Conservation (phyloP, 495 filamentous ascomycete genomes). For the Friedmanniomyces simplex region DNA sequence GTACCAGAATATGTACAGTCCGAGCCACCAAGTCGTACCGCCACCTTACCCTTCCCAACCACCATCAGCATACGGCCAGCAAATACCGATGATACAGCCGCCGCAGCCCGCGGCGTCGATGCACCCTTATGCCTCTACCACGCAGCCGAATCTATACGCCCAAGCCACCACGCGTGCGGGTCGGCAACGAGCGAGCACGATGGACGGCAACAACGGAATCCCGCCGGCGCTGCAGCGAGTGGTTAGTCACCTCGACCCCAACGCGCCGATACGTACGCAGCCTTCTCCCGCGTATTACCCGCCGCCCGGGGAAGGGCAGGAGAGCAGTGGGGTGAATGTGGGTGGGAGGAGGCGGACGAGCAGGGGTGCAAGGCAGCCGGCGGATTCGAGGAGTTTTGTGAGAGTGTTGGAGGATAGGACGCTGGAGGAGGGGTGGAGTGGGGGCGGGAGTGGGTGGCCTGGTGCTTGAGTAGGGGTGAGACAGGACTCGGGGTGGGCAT, state of each 20-base stretch:
- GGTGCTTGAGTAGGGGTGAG: not conserved
- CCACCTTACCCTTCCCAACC: constrained; percentile 57
- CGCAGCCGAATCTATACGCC: constrained; percentile 66
- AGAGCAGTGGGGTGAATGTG: constrained; percentile 48
- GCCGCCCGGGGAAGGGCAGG: constrained; percentile 78
- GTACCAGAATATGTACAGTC: constrained; percentile 49
- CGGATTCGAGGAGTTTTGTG: constrained; percentile 82
- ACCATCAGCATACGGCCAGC: constrained; percentile 24
- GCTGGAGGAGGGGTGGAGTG: constrained; percentile 60
- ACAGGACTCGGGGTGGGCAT: not conserved
- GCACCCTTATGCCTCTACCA: constrained; percentile 41
- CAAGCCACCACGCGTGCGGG: constrained; percentile 75
- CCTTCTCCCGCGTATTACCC: constrained; percentile 97
- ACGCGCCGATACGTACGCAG: constrained; percentile 83
- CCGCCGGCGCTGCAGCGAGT: constrained; percentile 88
- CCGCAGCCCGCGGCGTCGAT: constrained; percentile 12
- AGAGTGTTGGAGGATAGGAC: constrained; percentile 88
- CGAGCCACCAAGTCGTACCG: constrained; percentile 54
- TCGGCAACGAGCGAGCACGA: constrained; percentile 85
- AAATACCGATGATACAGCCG: constrained; percentile 13
- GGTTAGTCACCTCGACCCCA: constrained; percentile 94
- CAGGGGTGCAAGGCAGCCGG: constrained; percentile 44
- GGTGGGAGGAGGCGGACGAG: constrained; percentile 64
- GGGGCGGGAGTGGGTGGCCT: constrained; percentile 7
- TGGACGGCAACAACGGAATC: constrained; percentile 87